Base-by-base conservation (phyloP, 345 rosid genomes). In the Boechera divaricarpa region DNA sequence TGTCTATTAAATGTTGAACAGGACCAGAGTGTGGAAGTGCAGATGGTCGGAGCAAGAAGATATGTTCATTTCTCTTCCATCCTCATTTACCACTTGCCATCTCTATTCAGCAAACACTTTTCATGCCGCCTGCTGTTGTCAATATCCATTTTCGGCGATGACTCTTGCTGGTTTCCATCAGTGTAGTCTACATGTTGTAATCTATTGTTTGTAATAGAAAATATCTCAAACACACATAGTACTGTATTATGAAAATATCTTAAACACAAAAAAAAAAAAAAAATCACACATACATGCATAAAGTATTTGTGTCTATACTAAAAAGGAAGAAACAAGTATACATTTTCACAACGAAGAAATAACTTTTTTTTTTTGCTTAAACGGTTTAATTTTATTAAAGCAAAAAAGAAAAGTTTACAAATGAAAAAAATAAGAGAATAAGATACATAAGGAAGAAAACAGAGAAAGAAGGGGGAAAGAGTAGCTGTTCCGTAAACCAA, bases 121-220 rank as follows among this genome's bases (percentile, higher is more conserved):
- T 82, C 88, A 77, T 85, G 81, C 96, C 88, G 31, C 89, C 97
- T 38, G 83, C 92, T 31, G 84, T 86, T 72, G 82, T 91, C 79
- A 95, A 95, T 73, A 92, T 95, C 81, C 99, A 95, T 84, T 91
- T 89, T 75, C 87, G 99, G 26, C 80, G 88, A 83, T 92, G 86
- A 28, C 68, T 45, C 36, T 47, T 56, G 9, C 24, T 32, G 11
- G 36, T 49, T 75, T 39, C 63, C 45, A 39, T 32, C n/a, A 47
- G 57, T 48, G 1, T 45, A 38, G 49, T 61, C 49, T 47, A 47
- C 45, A 36, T 69, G 52, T 38, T 77, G 67, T 28, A 70, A 71
- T 64, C 44, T 56, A 39, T 64, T 65, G 73, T 44, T 41, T 41
- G 44, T 41, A 10, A 13, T 4, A 44, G 0, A 13, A 15, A 44